Conservation (phyloP, 1,284 basidiomycete species). For the Stygiomarasmius scandens region DNA sequence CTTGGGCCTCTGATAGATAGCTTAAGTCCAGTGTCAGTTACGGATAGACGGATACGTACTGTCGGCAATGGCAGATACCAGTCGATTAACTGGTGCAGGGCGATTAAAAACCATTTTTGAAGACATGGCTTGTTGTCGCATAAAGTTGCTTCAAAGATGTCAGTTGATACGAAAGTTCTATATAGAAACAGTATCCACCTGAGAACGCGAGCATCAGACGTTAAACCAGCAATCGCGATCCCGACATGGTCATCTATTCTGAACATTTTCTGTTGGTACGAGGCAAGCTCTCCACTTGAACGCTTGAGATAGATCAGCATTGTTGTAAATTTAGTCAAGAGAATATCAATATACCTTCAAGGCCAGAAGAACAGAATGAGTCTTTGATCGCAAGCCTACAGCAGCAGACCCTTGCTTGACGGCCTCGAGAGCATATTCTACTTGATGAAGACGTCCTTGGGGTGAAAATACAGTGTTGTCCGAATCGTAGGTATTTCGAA, state of each 20-base stretch:
- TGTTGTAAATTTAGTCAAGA: constrained; percentile 11
- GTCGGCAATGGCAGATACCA: constrained; percentile 93
- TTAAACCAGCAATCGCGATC: constrained; percentile 97
- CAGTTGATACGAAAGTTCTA: constrained; percentile 5
- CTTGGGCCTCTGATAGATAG: constrained; percentile 82
- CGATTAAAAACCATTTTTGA: constrained; percentile 95
- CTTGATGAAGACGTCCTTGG: constrained; percentile 90
- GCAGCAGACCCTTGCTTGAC: constrained; percentile 99
- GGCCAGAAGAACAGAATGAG: constrained; percentile 92
- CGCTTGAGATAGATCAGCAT: constrained; percentile 56
- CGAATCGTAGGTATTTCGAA: not conserved
- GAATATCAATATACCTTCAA: constrained; percentile 69
- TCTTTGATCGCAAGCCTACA: constrained; percentile 93
- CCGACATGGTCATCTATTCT: constrained; percentile 99
- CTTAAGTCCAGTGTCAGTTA: constrained; percentile 5
- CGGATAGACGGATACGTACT: constrained; percentile 55
- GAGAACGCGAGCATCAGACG: constrained; percentile 95
- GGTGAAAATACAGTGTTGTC: constrained; percentile 45
- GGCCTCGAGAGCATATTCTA: constrained; percentile 99
- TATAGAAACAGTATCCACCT: constrained; percentile 56
- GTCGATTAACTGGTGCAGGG: constrained; percentile 90
- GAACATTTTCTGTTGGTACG: constrained; percentile 99
- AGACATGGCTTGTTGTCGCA: constrained; percentile 98
- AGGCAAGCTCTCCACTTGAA: constrained; percentile 97
- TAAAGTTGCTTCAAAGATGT: constrained; percentile 81